These are phyloP conservation scores for Papilionanthe hybrid DNA, from an alignment of 116 monocot genomes.

Conservation along the genomic window DNA sequence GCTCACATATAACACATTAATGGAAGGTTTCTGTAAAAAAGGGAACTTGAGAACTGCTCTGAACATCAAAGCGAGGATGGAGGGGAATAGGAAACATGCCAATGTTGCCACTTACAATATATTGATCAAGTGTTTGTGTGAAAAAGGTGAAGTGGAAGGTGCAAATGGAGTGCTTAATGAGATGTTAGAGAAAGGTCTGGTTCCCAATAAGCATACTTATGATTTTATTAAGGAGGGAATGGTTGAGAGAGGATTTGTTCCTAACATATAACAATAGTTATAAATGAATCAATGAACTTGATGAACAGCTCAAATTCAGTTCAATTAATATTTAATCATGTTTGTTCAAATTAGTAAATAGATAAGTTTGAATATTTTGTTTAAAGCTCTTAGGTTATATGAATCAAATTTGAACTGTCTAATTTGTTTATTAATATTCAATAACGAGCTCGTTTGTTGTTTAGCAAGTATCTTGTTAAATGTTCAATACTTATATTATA, in stretches of 20 bases:
- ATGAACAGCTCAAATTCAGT: too few relatives aligned
- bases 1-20: conserved; percentile 64
- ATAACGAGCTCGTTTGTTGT: too few relatives aligned
- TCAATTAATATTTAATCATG: too few relatives aligned
- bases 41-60: conserved; percentile 65
- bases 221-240: conserved; percentile 76
- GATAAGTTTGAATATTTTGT: too few relatives aligned
- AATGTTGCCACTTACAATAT: conserved; percentile 89
- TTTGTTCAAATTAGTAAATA: too few relatives aligned
- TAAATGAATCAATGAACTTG: too few relatives aligned
- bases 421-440: too few relatives aligned
- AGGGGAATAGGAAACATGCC: conserved; percentile 46
- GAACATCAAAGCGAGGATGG: conserved; percentile 75
- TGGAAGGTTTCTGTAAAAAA: conserved; percentile 72
- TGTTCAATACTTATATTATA: too few relatives aligned
- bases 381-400: too few relatives aligned
- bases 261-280: conserved; percentile 26
- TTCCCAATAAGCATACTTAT: conserved; percentile 75
- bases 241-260: conserved; percentile 77
- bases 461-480: too few relatives aligned
- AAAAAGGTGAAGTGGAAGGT: conserved; percentile 39
- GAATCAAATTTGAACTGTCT: too few relatives aligned
- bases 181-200: conserved; percentile 87
- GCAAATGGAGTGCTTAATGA: conserved; percentile 83
- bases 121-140: conserved; percentile 62